Base-by-base conservation (phyloP, 23 red algal species). In the Agarophyton chilense region DNA sequence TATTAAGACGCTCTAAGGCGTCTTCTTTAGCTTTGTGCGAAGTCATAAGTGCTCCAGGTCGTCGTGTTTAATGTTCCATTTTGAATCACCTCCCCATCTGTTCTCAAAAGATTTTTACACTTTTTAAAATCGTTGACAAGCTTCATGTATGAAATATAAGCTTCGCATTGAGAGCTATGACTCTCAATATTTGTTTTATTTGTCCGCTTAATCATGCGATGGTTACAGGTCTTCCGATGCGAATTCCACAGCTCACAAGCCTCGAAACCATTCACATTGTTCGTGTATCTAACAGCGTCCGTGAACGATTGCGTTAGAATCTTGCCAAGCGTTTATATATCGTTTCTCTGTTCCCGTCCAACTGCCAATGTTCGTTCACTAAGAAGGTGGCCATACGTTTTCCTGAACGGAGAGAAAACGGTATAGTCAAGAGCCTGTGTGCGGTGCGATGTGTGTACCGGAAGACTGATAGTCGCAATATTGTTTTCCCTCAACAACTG, bases 361-460 rank as follows among this genome's bases (percentile, higher is more conserved):
- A n/a, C n/a, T n/a, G 51, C 4, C 2, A 54, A 2, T 11, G 51
- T 18, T 54, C 63, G 6, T 8, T 70, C 39, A 19, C 32, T 70
- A 2, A 70, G 25, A 24, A 38, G 16, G 63, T 70, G 22, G 2
- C 63, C 1, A 12, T 29, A 33, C 19, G 2, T 40, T 12, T 38
- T 70, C 70, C 44, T 36, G 36, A 43, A 75, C 11, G 75, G 75
- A 25, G 46, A 50, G 33, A 79, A 79, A 10, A 79, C 75, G 9
- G 75, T n/a, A 34, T n/a, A 79, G 42, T 79, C 41, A 4, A 79
- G 14, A 22, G 36, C 0, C 47, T 79, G 75, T 31, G 5, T 79
- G 4, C 75, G 41, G 0, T 79, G 75, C 24, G 45, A 29, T 5
- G 75, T 52, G 26, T 79, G 75, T 0, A 0, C 75, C 10, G 50